Conservation (phyloP, 2,329 filamentous ascomycete species). For the Gremmenia infestans region DNA sequence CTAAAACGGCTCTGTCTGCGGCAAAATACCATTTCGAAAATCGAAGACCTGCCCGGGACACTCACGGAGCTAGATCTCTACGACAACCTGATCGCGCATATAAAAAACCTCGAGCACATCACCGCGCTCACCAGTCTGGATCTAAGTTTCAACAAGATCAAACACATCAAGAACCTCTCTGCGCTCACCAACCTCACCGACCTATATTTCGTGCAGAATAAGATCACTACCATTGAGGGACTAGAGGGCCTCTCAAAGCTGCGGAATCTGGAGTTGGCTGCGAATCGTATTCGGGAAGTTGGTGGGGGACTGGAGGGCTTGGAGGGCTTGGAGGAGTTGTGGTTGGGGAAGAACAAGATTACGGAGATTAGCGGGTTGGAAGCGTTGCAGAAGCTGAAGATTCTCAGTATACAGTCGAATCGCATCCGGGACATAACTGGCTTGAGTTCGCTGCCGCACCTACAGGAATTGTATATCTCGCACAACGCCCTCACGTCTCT, state of each 20-base stretch:
- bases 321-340: constrained; percentile 76
- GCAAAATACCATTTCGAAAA: constrained; percentile 80
- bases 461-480: constrained; percentile 93
- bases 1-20: constrained; percentile 79
- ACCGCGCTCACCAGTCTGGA: constrained; percentile 74
- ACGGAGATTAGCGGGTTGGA: constrained; percentile 72
- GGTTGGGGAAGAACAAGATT: constrained; percentile 97
- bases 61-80: constrained; percentile 89
- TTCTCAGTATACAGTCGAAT: constrained; percentile 94
- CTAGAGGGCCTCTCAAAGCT: constrained; percentile 70
- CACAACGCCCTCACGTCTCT: constrained; percentile 85
- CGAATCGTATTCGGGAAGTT: constrained; percentile 86
- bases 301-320: constrained; percentile 71
- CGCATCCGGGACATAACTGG: constrained; percentile 75
- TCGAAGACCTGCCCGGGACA: constrained; percentile 69
- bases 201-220: constrained; percentile 91
- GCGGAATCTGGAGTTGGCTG: constrained; percentile 82
- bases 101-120: constrained; percentile 76
- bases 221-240: constrained; percentile 82
- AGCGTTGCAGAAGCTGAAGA: constrained; percentile 72
- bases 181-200: constrained; percentile 76
- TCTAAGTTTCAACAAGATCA: constrained; percentile 98
- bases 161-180: constrained; percentile 86
- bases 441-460: constrained; percentile 64
- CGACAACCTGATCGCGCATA: constrained; percentile 88